Percentiles rank a stretch among this genome's conserved stretches.
These are phyloP conservation scores for Stachybotrys echinatus DNA, from an alignment of 2,329 filamentous ascomycete species.

Conservation along the genomic window DNA sequence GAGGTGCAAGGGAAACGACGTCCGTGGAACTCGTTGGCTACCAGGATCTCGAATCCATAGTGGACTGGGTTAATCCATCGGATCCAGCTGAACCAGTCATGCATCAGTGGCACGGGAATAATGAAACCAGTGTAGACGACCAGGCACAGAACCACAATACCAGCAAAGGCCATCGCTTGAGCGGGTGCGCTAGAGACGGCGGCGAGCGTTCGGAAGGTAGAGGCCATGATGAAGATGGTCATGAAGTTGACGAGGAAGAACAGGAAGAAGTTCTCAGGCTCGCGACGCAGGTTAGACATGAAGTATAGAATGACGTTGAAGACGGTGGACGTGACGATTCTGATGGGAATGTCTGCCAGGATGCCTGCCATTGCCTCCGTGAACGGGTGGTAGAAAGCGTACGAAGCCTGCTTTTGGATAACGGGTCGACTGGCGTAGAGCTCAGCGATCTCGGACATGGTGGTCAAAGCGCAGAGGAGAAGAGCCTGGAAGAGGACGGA, in stretches of 20 bases:
- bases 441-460: slow-evolving; percentile 62
- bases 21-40: slow-evolving; percentile 62
- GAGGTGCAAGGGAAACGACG: slow-evolving; percentile 45
- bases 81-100: slow-evolving; percentile 68
- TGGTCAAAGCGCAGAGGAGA: slow-evolving; percentile 55
- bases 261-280: slow-evolving; percentile 54
- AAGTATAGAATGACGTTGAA: slow-evolving; percentile 60
- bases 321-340: slow-evolving; percentile 50
- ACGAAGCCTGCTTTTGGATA: slow-evolving; percentile 52
- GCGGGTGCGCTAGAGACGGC: slow-evolving; percentile 48
- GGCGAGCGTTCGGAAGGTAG: not conserved
- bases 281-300: slow-evolving; percentile 51
- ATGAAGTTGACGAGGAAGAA: slow-evolving; percentile 31
- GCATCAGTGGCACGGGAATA: slow-evolving; percentile 27
- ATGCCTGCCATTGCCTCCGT: slow-evolving; percentile 54
- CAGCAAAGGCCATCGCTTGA: slow-evolving; percentile 20
- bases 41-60: slow-evolving; percentile 63
- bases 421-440: slow-evolving; percentile 57
- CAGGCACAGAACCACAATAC: not conserved
- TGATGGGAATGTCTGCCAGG: slow-evolving; percentile 48
- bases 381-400: slow-evolving; percentile 53
- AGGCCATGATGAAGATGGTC: not conserved
- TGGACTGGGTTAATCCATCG: slow-evolving; percentile 63
- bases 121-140: slow-evolving; percentile 19
- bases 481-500: slow-evolving; percentile 61